Evolutionary conservation across 2,329 filamentous ascomycete species (phyloP).

Genomic region (Colletotrichum simmondsii): DNA sequence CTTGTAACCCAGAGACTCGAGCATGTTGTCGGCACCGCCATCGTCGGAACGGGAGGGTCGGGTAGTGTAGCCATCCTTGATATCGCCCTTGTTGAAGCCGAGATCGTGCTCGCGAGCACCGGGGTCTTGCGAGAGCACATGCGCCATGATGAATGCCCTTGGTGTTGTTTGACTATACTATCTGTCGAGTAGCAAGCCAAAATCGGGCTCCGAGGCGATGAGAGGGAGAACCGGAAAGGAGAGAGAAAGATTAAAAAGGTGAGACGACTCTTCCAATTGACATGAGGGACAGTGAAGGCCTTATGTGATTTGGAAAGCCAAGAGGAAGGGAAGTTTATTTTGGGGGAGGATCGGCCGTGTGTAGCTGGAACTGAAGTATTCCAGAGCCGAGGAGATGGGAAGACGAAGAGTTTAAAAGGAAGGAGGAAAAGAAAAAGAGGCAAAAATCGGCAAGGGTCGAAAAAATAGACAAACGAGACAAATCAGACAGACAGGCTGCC

Average conservation of each 20-base stretch:
- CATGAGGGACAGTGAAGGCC: slow-evolving; percentile 22
- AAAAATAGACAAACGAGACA: slow-evolving; percentile 1
- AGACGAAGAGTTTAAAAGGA: slow-evolving; percentile 28
- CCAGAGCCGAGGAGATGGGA: slow-evolving; percentile 21
- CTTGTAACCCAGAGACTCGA: slow-evolving; percentile 74
- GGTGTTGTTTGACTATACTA: neutral
- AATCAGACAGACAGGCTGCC: slow-evolving; percentile 1
- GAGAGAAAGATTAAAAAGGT: slow-evolving; percentile 12
- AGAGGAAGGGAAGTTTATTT: slow-evolving; percentile 1
- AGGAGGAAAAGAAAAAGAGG: slow-evolving; percentile 19
- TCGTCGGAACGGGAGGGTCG: slow-evolving; percentile 40
- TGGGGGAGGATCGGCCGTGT: slow-evolving; percentile 2
- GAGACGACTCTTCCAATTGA: slow-evolving; percentile 16
- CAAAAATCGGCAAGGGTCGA: slow-evolving; percentile 32
- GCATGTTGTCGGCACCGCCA: slow-evolving; percentile 68
- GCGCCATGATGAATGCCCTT: slow-evolving; percentile 18
- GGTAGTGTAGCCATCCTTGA: slow-evolving; percentile 32
- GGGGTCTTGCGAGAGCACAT: slow-evolving; percentile 35
- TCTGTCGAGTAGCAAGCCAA: neutral
- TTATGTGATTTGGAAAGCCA: slow-evolving; percentile 1
- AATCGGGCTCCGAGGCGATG: neutral
- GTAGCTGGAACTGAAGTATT: slow-evolving; percentile 5
- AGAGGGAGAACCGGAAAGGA: neutral
- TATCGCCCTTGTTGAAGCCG: slow-evolving; percentile 26
- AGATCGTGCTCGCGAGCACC: slow-evolving; percentile 33